These are phyloP conservation scores for Allomyces arbusculus DNA, from an alignment of 192 early-diverging fungal species.

Conservation along the genomic window DNA sequence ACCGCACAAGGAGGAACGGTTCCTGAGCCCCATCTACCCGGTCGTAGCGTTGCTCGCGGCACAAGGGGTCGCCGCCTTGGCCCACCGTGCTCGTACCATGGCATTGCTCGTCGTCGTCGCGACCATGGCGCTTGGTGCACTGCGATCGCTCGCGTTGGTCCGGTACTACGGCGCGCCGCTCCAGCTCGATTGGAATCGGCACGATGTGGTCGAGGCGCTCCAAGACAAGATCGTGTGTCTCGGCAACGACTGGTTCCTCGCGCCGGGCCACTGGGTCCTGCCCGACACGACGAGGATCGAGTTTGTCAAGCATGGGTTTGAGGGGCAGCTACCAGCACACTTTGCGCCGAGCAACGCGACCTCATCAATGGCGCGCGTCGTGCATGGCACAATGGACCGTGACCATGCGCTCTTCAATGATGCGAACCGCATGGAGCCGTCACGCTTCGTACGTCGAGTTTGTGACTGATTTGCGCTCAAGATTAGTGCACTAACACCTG, in stretches of 20 bases:
- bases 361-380: neutral
- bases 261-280: neutral
- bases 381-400: neutral
- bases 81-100: neutral
- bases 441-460: neutral
- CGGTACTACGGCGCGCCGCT: neutral
- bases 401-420: neutral
- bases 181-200: neutral
- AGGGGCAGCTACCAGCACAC: neutral
- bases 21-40: constrained; percentile 81
- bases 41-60: constrained; percentile 61
- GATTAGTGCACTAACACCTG: neutral
- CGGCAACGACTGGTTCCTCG: neutral
- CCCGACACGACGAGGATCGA: neutral
- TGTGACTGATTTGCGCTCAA: neutral
- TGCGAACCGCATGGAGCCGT: neutral
- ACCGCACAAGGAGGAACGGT: constrained; percentile 97
- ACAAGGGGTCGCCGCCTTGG: neutral
- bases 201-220: neutral
- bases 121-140: neutral
- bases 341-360: neutral
- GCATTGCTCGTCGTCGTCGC: too few species aligned
- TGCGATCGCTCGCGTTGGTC: neutral
- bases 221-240: neutral
- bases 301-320: neutral